phyloP scores from a whole-genome alignment of 169 alveolate species.

The Eimeria praecox region DNA sequence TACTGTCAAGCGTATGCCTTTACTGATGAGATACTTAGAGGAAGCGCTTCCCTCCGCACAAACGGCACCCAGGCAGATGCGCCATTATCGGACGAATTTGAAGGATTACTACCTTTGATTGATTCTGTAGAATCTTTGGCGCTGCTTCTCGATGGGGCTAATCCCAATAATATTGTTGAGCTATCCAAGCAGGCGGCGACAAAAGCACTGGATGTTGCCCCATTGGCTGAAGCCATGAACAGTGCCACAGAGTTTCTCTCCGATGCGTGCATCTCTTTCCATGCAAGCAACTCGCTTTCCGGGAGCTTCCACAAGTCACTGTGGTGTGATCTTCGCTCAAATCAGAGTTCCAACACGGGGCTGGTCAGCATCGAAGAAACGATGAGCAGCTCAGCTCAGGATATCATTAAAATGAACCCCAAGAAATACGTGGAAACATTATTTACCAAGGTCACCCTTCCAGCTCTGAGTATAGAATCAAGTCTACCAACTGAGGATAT shows the following conservation, averaged over 20 bases:
- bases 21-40: constrained; percentile 54
- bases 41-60: not conserved
- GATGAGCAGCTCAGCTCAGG: constrained; percentile 54
- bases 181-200: constrained; percentile 46
- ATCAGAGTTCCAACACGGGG: not conserved
- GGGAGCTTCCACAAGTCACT: constrained; percentile 58
- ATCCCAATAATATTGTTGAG: constrained; percentile 57
- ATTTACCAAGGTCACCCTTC: constrained; percentile 20
- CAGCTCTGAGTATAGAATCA: constrained; percentile 11
- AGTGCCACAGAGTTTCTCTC: not conserved
- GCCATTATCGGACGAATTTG: constrained; percentile 14
- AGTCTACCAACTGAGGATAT: constrained; percentile 25
- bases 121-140: constrained; percentile 39
- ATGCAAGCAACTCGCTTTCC: constrained; percentile 43
- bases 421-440: constrained; percentile 15
- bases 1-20: constrained; percentile 43
- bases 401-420: not conserved
- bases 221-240: not conserved
- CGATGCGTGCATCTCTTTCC: constrained; percentile 5
- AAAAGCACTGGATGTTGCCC: constrained; percentile 32
- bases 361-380: not conserved
- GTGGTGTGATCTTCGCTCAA: constrained; percentile 25
- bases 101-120: constrained; percentile 42
- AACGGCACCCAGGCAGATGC: constrained; percentile 8
- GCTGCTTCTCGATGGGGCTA: constrained; percentile 31